Percentiles rank a stretch among this genome's conserved stretches.
Evolutionary conservation across 768 basidiomycete species (phyloP).

Genomic region (Boletus bicolor): DNA sequence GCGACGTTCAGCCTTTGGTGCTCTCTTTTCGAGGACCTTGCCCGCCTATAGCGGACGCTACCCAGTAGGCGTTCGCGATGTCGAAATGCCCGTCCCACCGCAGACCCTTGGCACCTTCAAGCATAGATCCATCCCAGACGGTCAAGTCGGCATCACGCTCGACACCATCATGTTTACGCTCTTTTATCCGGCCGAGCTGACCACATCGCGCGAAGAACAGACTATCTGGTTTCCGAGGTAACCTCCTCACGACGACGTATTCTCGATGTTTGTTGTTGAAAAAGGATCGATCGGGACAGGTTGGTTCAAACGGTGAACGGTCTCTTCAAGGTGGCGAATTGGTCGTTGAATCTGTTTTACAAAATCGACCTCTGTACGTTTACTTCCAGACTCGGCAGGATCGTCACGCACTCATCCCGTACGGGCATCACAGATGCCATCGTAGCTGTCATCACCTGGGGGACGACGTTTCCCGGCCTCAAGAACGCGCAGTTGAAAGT

Average conservation of each 20-base stretch:
- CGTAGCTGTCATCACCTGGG: conserved; percentile 28
- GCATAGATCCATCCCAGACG: conserved; percentile 20
- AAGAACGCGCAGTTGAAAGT: conserved; percentile 24
- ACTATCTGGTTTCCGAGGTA: conserved; percentile 31
- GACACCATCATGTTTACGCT: conserved; percentile 32
- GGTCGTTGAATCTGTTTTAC: conserved; percentile 28
- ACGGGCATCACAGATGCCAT: conserved; percentile 11
- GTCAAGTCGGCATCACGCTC: conserved; percentile 26
- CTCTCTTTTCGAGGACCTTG: conserved; percentile 27
- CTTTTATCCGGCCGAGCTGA: conserved; percentile 30
- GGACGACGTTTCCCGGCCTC: conserved; percentile 32
- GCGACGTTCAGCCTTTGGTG: conserved; percentile 7
- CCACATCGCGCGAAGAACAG: background rate
- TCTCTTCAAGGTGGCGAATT: conserved; percentile 32
- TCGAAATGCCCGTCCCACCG: conserved; percentile 29
- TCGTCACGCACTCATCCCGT: background rate
- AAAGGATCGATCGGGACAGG: conserved; percentile 4
- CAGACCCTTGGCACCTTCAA: conserved; percentile 28
- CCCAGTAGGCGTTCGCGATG: conserved; percentile 32
- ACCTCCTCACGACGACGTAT: background rate
- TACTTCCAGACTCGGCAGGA: too few relatives aligned
- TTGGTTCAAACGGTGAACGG: conserved; percentile 32
- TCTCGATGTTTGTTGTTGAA: background rate
- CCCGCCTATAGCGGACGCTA: conserved; percentile 31
- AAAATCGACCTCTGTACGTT: conserved; percentile 24